Evolutionary conservation across 2,329 filamentous ascomycete species (phyloP).

Genomic region (Aspergillus ochraceus): DNA sequence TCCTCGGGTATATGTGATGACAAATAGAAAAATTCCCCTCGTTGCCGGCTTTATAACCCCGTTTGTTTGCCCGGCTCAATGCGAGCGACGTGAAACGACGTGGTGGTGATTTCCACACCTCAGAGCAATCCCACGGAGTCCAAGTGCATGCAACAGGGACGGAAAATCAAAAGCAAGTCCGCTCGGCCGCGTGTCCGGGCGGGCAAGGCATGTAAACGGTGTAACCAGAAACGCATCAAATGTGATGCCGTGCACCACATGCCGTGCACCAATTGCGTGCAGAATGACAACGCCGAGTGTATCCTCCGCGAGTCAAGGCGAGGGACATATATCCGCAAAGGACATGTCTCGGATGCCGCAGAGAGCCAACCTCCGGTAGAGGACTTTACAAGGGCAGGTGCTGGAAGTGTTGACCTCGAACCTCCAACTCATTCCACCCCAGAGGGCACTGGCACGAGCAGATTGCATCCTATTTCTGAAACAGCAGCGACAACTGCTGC

Average conservation of each 20-base stretch:
- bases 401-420: too few species aligned
- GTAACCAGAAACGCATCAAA: slow-evolving; percentile 3
- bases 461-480: too few species aligned
- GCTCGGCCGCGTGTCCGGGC: slow-evolving; percentile 1
- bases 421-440: too few species aligned
- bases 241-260: slow-evolving; percentile 3
- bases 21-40: not conserved
- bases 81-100: not conserved
- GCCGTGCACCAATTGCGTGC: slow-evolving; percentile 1
- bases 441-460: too few species aligned
- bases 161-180: not conserved
- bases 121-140: not conserved
- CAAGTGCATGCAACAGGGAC: not conserved
- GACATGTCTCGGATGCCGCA: too few species aligned
- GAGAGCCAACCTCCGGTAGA: too few species aligned
- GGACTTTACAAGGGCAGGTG: too few species aligned
- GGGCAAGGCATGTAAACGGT: slow-evolving; percentile 3
- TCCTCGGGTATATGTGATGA: not conserved
- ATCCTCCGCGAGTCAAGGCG: not conserved
- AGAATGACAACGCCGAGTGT: not conserved
- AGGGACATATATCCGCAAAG: slow-evolving; percentile 4
- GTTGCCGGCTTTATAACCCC: too few species aligned
- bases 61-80: not conserved
- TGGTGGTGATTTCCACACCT: not conserved
- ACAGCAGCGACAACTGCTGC: too few species aligned